These are phyloP conservation scores for Phytophthora ramorum DNA, from an alignment of 352 stramenopile genomes.

Conservation along the genomic window DNA sequence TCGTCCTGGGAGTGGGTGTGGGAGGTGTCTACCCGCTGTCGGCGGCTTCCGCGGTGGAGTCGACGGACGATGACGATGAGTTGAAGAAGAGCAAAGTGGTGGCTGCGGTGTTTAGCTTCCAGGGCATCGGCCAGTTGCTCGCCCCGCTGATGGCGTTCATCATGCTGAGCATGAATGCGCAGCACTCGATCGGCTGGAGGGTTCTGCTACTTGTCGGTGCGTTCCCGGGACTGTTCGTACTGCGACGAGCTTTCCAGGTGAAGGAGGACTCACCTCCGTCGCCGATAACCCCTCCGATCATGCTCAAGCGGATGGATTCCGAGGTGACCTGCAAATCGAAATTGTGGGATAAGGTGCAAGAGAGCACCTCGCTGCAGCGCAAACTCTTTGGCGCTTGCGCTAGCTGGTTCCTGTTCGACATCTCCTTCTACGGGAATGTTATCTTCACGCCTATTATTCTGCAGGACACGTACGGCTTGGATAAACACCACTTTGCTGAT, in stretches of 20 bases:
- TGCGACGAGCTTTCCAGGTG: constrained; percentile 57
- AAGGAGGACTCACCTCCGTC: constrained; percentile 38
- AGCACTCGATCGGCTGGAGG: constrained; percentile 52
- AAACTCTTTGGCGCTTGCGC: constrained; percentile 83
- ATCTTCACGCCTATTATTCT: constrained; percentile 90
- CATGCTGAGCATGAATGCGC: constrained; percentile 49
- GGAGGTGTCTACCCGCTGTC: constrained; percentile 87
- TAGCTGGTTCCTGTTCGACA: constrained; percentile 94
- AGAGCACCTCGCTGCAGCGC: constrained; percentile 41
- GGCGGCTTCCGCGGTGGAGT: constrained; percentile 70
- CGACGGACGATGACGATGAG: constrained; percentile 42
- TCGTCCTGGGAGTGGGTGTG: constrained; percentile 79
- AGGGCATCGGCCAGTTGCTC: constrained; percentile 65
- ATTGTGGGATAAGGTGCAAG: constrained; percentile 42
- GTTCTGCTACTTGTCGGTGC: constrained; percentile 62
- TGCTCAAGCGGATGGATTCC: constrained; percentile 19
- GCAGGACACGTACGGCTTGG: constrained; percentile 68
- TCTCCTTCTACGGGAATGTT: constrained; percentile 91
- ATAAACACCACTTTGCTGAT: constrained; percentile 61
- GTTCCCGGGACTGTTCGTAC: constrained; percentile 65
- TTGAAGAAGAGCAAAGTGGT: constrained; percentile 72
- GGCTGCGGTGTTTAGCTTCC: constrained; percentile 72
- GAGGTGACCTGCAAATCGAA: constrained; percentile 29
- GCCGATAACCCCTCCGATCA: constrained; percentile 18
- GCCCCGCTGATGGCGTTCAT: constrained; percentile 68